Evolutionary conservation across 768 basidiomycete species (phyloP).

Genomic region (Grammothele lineata): DNA sequence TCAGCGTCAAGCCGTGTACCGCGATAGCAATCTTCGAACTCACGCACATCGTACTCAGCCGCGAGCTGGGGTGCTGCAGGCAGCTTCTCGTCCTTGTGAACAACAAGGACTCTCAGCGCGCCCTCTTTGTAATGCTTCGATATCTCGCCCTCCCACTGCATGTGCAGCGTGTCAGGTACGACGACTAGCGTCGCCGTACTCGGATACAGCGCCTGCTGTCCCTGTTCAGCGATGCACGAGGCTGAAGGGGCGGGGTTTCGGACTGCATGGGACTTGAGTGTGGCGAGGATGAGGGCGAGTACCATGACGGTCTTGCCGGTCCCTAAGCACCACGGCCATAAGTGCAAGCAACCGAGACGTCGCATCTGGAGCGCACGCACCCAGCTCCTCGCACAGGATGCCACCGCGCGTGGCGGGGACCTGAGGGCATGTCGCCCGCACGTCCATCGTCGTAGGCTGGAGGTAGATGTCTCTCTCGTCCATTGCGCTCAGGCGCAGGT

Average conservation of each 20-base stretch:
- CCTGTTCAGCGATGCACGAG: slow-evolving; percentile 48
- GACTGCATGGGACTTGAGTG: slow-evolving; percentile 55
- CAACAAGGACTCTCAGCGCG: slow-evolving; percentile 51
- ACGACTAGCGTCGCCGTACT: slow-evolving; percentile 73
- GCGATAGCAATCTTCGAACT: too few species aligned
- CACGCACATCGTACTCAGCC: slow-evolving; percentile 69
- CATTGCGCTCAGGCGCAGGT: slow-evolving; percentile 46
- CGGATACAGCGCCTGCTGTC: slow-evolving; percentile 72
- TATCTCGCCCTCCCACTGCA: slow-evolving; percentile 83
- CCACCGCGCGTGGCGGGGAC: slow-evolving; percentile 56
- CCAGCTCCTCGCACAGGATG: slow-evolving; percentile 81
- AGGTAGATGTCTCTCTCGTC: slow-evolving; percentile 60
- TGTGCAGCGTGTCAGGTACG: slow-evolving; percentile 68
- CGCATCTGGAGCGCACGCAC: too few species aligned
- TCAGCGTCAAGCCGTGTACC: too few species aligned
- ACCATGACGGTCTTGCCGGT: slow-evolving; percentile 85
- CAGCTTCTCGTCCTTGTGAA: slow-evolving; percentile 44
- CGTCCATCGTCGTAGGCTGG: slow-evolving; percentile 65
- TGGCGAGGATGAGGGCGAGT: slow-evolving; percentile 62
- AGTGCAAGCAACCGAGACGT: too few species aligned
- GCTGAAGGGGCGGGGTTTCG: slow-evolving; percentile 43
- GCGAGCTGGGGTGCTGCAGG: slow-evolving; percentile 60
- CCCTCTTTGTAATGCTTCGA: slow-evolving; percentile 63
- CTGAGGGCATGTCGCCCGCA: slow-evolving; percentile 50
- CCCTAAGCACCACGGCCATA: too few species aligned